phyloP scores from a whole-genome alignment of 2,329 filamentous ascomycete species.

The Colletotrichum sp. region DNA sequence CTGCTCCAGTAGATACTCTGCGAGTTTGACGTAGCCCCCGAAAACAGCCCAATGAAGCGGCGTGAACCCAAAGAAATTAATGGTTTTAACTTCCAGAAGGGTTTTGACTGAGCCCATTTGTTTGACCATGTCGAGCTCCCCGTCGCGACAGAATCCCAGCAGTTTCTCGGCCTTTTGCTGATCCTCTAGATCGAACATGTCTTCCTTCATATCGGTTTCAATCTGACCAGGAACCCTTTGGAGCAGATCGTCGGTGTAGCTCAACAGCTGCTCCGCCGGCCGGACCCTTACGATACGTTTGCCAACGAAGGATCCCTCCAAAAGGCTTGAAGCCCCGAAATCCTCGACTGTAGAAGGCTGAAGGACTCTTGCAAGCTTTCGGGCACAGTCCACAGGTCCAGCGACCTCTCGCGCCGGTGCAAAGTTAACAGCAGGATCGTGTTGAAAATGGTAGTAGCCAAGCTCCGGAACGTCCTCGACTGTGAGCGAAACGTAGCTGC shows the following conservation, averaged over 20 bases:
- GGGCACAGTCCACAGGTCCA: neutral
- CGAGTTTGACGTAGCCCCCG: neutral
- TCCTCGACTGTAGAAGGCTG: neutral
- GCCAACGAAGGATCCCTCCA: neutral
- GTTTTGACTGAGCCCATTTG: neutral
- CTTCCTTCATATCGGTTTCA: neutral
- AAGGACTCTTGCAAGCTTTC: neutral
- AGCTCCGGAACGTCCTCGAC: neutral
- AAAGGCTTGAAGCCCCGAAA: neutral
- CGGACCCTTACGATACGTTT: neutral
- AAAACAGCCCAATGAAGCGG: neutral
- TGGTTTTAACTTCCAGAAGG: neutral
- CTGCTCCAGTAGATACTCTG: neutral
- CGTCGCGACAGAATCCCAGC: neutral
- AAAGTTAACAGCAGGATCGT: neutral
- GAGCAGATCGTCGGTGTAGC: neutral
- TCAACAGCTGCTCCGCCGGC: neutral
- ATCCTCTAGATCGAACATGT: neutral
- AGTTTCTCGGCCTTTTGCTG: neutral
- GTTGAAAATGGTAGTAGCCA: neutral
- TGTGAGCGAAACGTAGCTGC: neutral
- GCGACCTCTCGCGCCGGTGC: neutral
- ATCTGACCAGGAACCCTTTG: neutral
- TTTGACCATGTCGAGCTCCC: neutral
- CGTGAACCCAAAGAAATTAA: neutral